Base-by-base conservation (phyloP, 2,329 filamentous ascomycete species). In the Colletotrichum shisoi region DNA sequence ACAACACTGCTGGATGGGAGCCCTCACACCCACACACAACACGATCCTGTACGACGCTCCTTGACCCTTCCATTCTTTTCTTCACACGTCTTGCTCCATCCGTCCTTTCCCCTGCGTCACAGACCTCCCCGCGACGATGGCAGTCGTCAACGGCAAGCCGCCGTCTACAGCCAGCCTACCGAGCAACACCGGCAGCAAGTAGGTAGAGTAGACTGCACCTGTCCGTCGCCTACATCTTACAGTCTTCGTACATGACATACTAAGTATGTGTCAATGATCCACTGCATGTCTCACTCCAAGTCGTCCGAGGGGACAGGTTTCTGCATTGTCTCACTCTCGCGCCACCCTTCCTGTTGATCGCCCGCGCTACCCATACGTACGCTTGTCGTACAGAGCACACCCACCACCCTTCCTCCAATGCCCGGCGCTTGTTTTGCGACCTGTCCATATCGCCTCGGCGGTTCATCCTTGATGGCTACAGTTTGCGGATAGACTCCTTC, bases 201-300 rank as follows among this genome's bases (percentile, higher is more conserved):
- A 45, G 48, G 51, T 60, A 56, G 37, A 64, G 61, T 56, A 39
- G 31, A 54, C 12, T 40, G 21, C 27, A 31, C 48, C 31, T 34
- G 27, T 56, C 58, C 45, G 62, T 63, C 68, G 68, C 64, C 58
- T 64, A 62, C 49, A 34, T 34, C 31, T 9, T 3, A 34, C 31
- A 34, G 31, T 9, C 8, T 7, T 9, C 31, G 8, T 34, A 34
- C 31, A 57, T 62, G 57, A 54, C 57, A 58, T 69, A 60, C n/a
- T n/a, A n/a, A n/a, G n/a, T n/a, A n/a, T n/a, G n/a, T 45, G 46
- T 69, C 76, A 74, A 74, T 76, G 72, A 74, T 72, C 71, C 67
- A 68, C 70, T 71, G 70, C 72, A 74, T 79, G 78, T 80, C 78
- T 79, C 72, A 76, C 72, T 75, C 69, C 57, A 58, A 69, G 56